Percentiles rank a stretch among this genome's conserved stretches.
phyloP scores from a whole-genome alignment of 176 grass and related monocot genomes.

The Luzula sylvatica region DNA sequence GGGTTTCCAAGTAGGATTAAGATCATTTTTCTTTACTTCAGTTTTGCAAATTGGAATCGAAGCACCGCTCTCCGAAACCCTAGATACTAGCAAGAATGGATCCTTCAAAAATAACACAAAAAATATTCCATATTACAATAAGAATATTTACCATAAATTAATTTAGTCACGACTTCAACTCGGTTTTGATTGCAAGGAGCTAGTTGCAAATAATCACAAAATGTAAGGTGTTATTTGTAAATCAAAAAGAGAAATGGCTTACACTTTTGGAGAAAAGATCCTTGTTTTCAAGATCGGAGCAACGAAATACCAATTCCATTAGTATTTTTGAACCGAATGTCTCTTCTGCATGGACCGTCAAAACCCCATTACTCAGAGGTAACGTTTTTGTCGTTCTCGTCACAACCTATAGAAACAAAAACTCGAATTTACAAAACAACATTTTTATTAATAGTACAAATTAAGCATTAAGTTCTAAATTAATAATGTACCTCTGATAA shows the following conservation, averaged over 20 bases:
- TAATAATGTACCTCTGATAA: constrained; percentile 58
- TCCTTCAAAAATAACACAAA: constrained; percentile 45
- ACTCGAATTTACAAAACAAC: too few species aligned
- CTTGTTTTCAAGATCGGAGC: constrained; percentile 90
- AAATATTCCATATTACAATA: constrained; percentile 25
- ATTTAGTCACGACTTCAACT: too few species aligned
- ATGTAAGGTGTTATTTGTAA: constrained; percentile 1
- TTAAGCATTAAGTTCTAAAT: too few species aligned
- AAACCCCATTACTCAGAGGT: constrained; percentile 51
- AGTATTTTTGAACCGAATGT: constrained; percentile 79
- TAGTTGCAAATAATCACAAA: too few species aligned
- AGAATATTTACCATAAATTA: constrained; percentile 1
- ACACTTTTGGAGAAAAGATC: constrained; percentile 98
- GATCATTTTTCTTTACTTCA: constrained; percentile 99
- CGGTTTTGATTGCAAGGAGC: too few species aligned
- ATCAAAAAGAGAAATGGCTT: constrained; percentile 22
- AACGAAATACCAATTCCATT: constrained; percentile 76
- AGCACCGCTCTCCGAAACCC: constrained; percentile 61
- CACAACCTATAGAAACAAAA: constrained; percentile 53
- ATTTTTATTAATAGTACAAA: too few species aligned
- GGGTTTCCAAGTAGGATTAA: constrained; percentile 89
- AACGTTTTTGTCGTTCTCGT: constrained; percentile 57
- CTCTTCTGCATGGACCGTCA: constrained; percentile 73
- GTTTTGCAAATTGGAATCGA: constrained; percentile 93
- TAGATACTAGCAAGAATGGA: constrained; percentile 92